These are phyloP conservation scores for Populus tremula DNA, from an alignment of 345 rosid species.

Conservation along the genomic window DNA sequence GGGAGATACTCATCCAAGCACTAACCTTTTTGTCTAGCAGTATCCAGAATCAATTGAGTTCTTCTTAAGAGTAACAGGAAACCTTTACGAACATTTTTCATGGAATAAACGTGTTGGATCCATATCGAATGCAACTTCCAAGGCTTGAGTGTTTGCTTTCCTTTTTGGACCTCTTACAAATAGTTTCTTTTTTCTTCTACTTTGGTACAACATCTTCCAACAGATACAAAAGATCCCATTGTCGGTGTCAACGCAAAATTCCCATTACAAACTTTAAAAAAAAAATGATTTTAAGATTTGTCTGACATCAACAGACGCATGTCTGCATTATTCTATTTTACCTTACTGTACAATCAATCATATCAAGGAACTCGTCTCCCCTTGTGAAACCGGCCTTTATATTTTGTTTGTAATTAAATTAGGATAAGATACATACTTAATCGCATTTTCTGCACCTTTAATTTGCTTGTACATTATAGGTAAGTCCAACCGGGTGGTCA, in stretches of 20 bases:
- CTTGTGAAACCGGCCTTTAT: not conserved
- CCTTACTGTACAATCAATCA: not conserved
- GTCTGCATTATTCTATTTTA: not conserved
- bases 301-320: not conserved
- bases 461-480: constrained; percentile 39
- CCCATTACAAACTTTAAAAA: not conserved
- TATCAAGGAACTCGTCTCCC: not conserved
- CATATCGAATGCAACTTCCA: not conserved
- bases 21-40: not conserved
- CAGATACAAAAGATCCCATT: too few species aligned
- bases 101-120: not conserved
- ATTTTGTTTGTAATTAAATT: not conserved
- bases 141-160: not conserved
- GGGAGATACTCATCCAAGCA: not conserved
- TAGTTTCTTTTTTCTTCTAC: not conserved
- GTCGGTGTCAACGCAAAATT: not conserved
- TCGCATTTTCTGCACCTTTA: not conserved
- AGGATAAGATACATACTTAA: not conserved
- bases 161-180: not conserved
- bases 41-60: not conserved
- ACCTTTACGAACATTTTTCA: not conserved
- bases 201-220: not conserved
- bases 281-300: not conserved
- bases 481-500: constrained; percentile 80
- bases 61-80: not conserved